These are phyloP conservation scores for Penicillium decumbens DNA, from an alignment of 2,329 filamentous ascomycete genomes.

Conservation along the genomic window DNA sequence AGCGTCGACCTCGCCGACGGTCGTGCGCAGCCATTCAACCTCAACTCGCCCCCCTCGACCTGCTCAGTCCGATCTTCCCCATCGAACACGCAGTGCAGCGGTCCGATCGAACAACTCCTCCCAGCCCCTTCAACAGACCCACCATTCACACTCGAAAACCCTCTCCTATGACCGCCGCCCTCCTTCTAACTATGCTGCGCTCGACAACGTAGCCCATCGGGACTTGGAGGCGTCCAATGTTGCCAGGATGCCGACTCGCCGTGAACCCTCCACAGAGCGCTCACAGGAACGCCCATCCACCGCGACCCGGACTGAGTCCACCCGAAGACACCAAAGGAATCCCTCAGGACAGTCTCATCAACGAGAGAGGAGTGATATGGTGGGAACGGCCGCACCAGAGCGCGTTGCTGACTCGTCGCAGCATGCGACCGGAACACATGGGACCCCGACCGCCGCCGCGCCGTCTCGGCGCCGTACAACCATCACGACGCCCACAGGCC, in stretches of 20 bases:
- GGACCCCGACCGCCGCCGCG: slow-evolving; percentile 31
- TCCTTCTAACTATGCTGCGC: slow-evolving; percentile 44
- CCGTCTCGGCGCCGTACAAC: slow-evolving; percentile 63
- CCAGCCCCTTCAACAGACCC: slow-evolving; percentile 31
- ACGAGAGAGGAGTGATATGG: slow-evolving; percentile 44
- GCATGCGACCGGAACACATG: slow-evolving; percentile 33
- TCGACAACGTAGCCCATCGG: slow-evolving; percentile 56
- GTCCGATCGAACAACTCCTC: slow-evolving; percentile 39
- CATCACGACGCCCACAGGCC: slow-evolving; percentile 82
- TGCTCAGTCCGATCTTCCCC: slow-evolving; percentile 41
- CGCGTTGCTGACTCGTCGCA: slow-evolving; percentile 52
- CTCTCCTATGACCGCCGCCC: slow-evolving; percentile 46
- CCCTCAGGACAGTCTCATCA: slow-evolving; percentile 41
- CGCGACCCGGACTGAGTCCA: slow-evolving; percentile 52
- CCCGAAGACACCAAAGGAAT: slow-evolving; percentile 40
- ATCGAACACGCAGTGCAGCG: slow-evolving; percentile 46
- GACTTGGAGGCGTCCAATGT: slow-evolving; percentile 71
- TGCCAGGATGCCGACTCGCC: slow-evolving; percentile 53
- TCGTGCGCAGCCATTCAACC: slow-evolving; percentile 50
- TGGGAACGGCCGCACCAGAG: slow-evolving; percentile 46
- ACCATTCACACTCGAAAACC: slow-evolving; percentile 36
- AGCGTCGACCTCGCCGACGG: slow-evolving; percentile 42
- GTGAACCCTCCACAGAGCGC: slow-evolving; percentile 62
- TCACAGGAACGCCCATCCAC: slow-evolving; percentile 40
- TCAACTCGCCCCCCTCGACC: slow-evolving; percentile 44